Evolutionary conservation across 2,329 filamentous ascomycete species (phyloP), one percentile per base, ranked within the genome.

Genomic region (Scorias spongiosa): DNA sequence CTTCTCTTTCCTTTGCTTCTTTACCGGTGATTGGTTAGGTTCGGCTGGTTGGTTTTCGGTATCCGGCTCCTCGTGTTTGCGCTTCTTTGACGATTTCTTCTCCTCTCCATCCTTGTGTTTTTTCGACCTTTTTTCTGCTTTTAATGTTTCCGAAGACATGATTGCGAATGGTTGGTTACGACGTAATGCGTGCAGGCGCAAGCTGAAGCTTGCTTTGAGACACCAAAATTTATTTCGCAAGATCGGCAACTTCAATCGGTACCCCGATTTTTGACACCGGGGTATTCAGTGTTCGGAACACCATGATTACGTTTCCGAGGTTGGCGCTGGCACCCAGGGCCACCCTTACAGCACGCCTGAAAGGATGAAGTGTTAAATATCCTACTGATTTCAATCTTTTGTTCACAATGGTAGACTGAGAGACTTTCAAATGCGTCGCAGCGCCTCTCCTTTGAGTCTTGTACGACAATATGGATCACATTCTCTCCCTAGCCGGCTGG

Each of bases 401-500:
- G 20, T 4, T 3, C 20, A 7, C 20, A 26, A 26, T 26, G 20
- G 7, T 26, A 26, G 20, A 26, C 20, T 26, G 20, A 26, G 7
- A 7, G 20, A 7, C 20, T 26, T 26, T 26, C 4, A 26, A 3
- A 26, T 26, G 20, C 20, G 20, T 26, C 3, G 20, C 4, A 26
- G 20, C 7, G 20, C 20, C 20, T 26, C 20, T 26, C 20, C 20
- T 7, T 26, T 3, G 20, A 26, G 20, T 26, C 7, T 26, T 26
- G 3, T 26, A 26, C 3, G 20, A 7, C 20, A 26, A 26, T 26
- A 26, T 26, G 20, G 20, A 26, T 26, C 20, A 65, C 29, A 54
- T 77, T 32, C 56, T 78, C 32, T 76, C 75, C 20, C 66, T 74
- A 41, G 64, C 69, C 40, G 76, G 74, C 42, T 81, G 77, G 77